Evolutionary conservation across 1,284 basidiomycete species (phyloP).

Genomic region (Earliella scabrosa): DNA sequence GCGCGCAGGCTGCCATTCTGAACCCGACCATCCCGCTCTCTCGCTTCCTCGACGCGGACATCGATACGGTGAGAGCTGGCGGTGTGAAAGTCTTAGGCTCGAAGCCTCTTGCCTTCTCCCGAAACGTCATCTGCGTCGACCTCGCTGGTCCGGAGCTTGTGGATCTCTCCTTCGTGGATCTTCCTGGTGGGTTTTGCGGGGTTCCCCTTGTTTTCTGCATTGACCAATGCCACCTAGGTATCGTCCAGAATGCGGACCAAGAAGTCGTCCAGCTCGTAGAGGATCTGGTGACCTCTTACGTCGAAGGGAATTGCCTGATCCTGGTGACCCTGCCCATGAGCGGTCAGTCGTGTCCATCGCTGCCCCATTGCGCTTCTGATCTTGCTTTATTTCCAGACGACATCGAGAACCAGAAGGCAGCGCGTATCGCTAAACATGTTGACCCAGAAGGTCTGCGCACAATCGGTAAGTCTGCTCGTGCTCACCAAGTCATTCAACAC

Average conservation of each 20-base stretch:
- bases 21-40: constrained; percentile 34
- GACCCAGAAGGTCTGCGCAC: constrained; percentile 61
- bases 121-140: constrained; percentile 49
- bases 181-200: constrained; percentile 46
- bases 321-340: constrained; percentile 64
- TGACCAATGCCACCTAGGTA: too few relatives aligned
- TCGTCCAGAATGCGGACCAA: constrained; percentile 57
- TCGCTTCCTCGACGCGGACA: constrained; percentile 30
- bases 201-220: too few relatives aligned
- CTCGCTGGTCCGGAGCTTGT: constrained; percentile 47
- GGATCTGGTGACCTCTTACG: constrained; percentile 48
- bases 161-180: constrained; percentile 49
- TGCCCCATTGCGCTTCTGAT: too few relatives aligned
- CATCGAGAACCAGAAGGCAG: constrained; percentile 65
- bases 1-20: too few relatives aligned
- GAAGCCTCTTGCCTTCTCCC: constrained; percentile 38
- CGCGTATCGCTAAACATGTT: constrained; percentile 51
- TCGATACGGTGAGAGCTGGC: constrained; percentile 29
- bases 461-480: constrained; percentile 47
- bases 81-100: background rate
- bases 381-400: constrained; percentile 48
- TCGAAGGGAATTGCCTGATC: constrained; percentile 47
- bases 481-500: constrained; percentile 9
- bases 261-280: constrained; percentile 48
- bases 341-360: constrained; percentile 38